A percentile compares a stretch with the other conserved stretches of the same genome.
phyloP scores from a whole-genome alignment of 2,329 filamentous ascomycete genomes.

The Westerdykella ornata region DNA sequence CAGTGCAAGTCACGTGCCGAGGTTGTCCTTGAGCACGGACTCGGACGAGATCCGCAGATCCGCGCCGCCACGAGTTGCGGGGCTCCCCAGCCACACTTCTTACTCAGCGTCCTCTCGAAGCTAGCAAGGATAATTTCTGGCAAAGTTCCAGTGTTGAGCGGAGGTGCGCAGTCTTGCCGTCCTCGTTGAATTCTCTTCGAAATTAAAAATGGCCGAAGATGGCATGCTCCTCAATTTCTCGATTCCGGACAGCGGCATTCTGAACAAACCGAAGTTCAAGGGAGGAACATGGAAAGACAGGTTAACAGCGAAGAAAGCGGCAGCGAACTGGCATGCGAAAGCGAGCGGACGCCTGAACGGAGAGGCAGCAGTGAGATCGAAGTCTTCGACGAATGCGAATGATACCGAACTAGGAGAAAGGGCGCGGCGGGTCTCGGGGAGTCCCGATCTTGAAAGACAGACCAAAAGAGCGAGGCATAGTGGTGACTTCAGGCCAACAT shows the following conservation, averaged over 20 bases:
- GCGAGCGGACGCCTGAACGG: constrained; percentile 29
- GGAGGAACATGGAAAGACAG: constrained; percentile 93
- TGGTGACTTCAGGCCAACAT: constrained; percentile 35
- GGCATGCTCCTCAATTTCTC: constrained; percentile 92
- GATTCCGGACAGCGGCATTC: constrained; percentile 60
- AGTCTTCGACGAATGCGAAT: constrained; percentile 21
- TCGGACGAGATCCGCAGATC: no score
- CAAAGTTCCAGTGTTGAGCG: not conserved
- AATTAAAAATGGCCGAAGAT: constrained; percentile 77
- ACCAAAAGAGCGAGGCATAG: constrained; percentile 33
- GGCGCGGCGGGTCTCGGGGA: constrained; percentile 13
- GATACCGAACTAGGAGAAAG: constrained; percentile 25
- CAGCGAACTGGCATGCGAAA: constrained; percentile 48
- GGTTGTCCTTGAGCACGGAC: not conserved
- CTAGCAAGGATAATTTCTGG: constrained; percentile 1
- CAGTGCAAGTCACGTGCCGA: not conserved
- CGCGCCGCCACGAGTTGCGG: not conserved
- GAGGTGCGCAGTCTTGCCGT: not conserved
- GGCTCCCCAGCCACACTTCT: not conserved
- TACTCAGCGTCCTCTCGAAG: not conserved
- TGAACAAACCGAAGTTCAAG: constrained; percentile 61
- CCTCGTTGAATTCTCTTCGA: not conserved
- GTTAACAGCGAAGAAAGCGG: constrained; percentile 67
- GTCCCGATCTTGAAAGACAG: constrained; percentile 20
- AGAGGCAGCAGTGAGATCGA: constrained; percentile 14